Evolutionary conservation across 305 asterid species (phyloP), one percentile per base, ranked within the genome.

Genomic region (Ilex paraguariensis): DNA sequence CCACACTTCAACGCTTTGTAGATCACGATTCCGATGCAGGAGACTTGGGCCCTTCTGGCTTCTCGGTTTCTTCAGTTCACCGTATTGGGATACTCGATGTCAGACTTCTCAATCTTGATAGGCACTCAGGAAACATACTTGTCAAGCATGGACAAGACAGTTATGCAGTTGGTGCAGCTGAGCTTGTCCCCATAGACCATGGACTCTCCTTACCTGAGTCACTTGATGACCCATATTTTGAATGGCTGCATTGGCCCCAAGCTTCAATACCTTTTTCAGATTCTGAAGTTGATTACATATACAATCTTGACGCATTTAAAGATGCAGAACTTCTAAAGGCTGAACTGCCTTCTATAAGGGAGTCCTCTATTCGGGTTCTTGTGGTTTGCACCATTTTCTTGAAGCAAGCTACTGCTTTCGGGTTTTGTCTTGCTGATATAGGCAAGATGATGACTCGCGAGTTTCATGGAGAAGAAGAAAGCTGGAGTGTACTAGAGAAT

Each of bases 231-330:
- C 97, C 97, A 6, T 90, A 90, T 62, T 90, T 90, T 10, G 97
- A 90, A 75, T 87, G 97, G 95, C 70, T 87, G 63, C 95, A 90
- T 31, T 87, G 95, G 97, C 95, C 95, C 2, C 95, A 87, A 77
- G 91, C 97, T 12, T 69, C 86, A 4, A 69, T 90, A 60, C 97
- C 97, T 3, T 90, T 90, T 68, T 79, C 94, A 11, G 91, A 87
- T 63, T 52, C 81, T 36, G 97, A 90, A 67, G 70, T 79, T 46
- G 87, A 87, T 36, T 90, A 87, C 62, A 80, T 90, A 64, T 71
- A 82, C n/a, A 64, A 64, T 69, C 87, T 90, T 7, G 88, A 90
- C 69, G 94, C 97, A 7, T 79, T 66, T 42, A 83, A 83, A 78
- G 97, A 89, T 55, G 95, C 94, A 8, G 88, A 83, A 59, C 57